Conservation (phyloP, 2,329 filamentous ascomycete genomes). For the Diaporthe velutina region DNA sequence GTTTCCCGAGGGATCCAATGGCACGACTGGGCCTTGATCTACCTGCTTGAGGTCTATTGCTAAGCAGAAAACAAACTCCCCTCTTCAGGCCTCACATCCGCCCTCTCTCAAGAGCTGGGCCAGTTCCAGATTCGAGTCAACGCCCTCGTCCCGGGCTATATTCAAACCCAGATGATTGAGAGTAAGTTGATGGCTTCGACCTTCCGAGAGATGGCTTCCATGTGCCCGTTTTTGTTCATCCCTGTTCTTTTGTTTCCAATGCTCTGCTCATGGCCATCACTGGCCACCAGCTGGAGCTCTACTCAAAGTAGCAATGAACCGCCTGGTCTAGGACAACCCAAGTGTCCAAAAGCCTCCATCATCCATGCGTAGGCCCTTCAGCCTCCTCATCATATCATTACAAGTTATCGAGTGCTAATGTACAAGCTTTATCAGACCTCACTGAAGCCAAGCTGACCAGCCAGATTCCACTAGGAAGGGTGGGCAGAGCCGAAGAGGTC, state of each 20-base stretch:
- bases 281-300: neutral
- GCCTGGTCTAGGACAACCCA: constrained; percentile 17
- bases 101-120: constrained; percentile 73
- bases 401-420: constrained; percentile 34
- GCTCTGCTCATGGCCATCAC: constrained; percentile 1
- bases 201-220: neutral
- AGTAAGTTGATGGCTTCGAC: constrained; percentile 59
- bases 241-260: constrained; percentile 17
- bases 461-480: constrained; percentile 74
- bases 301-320: neutral
- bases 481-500: constrained; percentile 78
- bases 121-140: constrained; percentile 78
- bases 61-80: constrained; percentile 13
- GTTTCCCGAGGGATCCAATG: neutral
- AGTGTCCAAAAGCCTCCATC: constrained; percentile 33
- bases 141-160: constrained; percentile 85
- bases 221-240: constrained; percentile 23
- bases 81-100: constrained; percentile 73
- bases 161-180: constrained; percentile 83
- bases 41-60: neutral
- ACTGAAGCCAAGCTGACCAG: constrained; percentile 53
- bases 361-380: constrained; percentile 36
- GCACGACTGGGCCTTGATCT: neutral
- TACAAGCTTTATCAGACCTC: constrained; percentile 45
- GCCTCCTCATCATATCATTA: constrained; percentile 29